phyloP scores from a whole-genome alignment of 805 yeast species.

The Myxozyma udenii region DNA sequence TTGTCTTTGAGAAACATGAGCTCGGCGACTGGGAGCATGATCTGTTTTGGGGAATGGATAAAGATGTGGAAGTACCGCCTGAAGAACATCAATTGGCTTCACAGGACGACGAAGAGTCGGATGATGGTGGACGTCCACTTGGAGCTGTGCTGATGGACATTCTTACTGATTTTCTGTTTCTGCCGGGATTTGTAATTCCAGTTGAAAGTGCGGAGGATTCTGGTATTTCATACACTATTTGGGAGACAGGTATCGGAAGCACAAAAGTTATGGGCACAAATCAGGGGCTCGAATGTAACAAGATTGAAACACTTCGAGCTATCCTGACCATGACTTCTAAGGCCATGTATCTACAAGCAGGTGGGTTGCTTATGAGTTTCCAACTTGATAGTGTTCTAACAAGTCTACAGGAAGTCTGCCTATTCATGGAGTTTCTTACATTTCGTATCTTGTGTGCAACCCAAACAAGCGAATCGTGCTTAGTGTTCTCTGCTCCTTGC shows the following conservation, averaged over 20 bases:
- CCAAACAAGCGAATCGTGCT: constrained; percentile 49
- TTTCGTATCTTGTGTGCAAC: constrained; percentile 53
- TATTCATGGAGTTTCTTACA: constrained; percentile 56
- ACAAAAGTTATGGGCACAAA: constrained; percentile 37
- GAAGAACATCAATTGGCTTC: background rate
- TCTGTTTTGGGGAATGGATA: constrained; percentile 47
- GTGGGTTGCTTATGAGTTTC: background rate
- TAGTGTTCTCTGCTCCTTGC: constrained; percentile 61
- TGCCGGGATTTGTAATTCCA: constrained; percentile 54
- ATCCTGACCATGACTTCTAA: constrained; percentile 60
- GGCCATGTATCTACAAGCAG: constrained; percentile 48
- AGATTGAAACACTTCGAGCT: constrained; percentile 64
- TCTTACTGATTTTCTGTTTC: constrained; percentile 51
- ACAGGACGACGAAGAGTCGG: background rate
- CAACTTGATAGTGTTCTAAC: background rate
- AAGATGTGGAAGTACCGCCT: constrained; percentile 1
- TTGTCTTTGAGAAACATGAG: constrained; percentile 54
- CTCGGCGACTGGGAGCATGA: constrained; percentile 39
- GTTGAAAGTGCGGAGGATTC: constrained; percentile 24
- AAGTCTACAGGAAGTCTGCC: constrained; percentile 44
- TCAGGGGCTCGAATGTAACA: constrained; percentile 54
- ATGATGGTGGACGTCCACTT: constrained; percentile 30
- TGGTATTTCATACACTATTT: constrained; percentile 46
- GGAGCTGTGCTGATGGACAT: constrained; percentile 43
- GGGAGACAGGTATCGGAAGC: constrained; percentile 81